These are phyloP conservation scores for Isochrysis galbana DNA, from an alignment of 78 protist species.

Conservation along the genomic window DNA sequence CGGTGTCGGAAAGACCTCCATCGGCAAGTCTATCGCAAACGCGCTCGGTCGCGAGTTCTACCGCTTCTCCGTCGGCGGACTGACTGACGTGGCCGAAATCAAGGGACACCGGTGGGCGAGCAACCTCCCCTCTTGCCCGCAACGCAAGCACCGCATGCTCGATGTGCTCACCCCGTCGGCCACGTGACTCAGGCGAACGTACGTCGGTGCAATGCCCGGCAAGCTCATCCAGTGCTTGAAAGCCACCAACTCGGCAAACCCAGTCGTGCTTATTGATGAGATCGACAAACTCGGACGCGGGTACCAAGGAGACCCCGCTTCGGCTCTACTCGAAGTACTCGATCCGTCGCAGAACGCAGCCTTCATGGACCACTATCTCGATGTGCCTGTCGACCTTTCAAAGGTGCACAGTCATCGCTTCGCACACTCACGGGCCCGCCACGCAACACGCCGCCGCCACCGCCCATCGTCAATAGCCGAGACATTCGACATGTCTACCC, in stretches of 20 bases:
- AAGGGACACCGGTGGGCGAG: slow-evolving; percentile 95
- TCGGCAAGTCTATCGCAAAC: slow-evolving; percentile 78
- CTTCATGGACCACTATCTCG: slow-evolving; percentile 90
- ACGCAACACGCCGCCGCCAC: background rate
- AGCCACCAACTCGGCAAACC: slow-evolving; percentile 70
- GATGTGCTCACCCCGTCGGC: no score
- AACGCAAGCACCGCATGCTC: no score
- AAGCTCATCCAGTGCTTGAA: slow-evolving; percentile 91
- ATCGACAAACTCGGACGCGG: slow-evolving; percentile 82
- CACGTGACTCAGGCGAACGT: no score
- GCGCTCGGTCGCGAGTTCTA: slow-evolving; percentile 68
- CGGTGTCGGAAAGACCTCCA: slow-evolving; percentile 85
- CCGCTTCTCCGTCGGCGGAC: slow-evolving; percentile 93
- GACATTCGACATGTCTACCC: no score
- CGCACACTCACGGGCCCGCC: background rate
- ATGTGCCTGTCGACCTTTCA: slow-evolving; percentile 62
- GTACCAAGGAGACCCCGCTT: slow-evolving; percentile 83
- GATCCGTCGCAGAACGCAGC: slow-evolving; percentile 93
- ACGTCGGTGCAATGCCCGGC: slow-evolving; percentile 93
- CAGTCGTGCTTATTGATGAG: slow-evolving; percentile 95
- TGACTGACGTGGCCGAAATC: slow-evolving; percentile 89
- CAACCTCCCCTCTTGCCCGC: no score
- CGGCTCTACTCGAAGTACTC: slow-evolving; percentile 91
- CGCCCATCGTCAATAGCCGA: no score
- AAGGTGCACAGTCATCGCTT: slow-evolving; percentile 26